Percentiles rank a stretch among this genome's conserved stretches.
These are phyloP conservation scores for Lavandula angustifolia DNA, from an alignment of 257 asterid genomes.

Conservation along the genomic window DNA sequence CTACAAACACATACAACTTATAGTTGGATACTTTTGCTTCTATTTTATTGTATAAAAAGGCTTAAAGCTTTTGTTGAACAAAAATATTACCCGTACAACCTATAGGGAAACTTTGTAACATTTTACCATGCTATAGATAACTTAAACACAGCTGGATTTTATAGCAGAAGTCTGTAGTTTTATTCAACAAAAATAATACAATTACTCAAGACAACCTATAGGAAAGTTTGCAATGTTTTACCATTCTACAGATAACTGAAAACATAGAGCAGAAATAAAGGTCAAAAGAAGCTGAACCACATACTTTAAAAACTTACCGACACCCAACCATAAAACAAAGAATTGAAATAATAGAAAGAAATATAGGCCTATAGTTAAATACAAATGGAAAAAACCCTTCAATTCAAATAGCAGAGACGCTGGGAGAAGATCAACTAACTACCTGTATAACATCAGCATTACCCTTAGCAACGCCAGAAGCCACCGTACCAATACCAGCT, in stretches of 20 bases:
- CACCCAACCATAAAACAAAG: background rate
- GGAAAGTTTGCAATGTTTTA: no score
- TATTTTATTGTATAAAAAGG: constrained; percentile 4
- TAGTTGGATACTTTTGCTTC: constrained; percentile 20
- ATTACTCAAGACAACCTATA: no score
- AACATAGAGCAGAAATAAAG: constrained; percentile 3
- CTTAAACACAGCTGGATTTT: background rate
- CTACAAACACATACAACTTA: constrained; percentile 40
- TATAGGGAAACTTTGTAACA: background rate
- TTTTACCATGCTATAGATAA: background rate
- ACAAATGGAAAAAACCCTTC: background rate
- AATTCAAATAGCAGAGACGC: no score
- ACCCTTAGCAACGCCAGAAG: constrained; percentile 99
- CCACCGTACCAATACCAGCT: constrained; percentile 99
- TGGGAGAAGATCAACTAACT: background rate
- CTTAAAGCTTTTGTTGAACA: constrained; percentile 1
- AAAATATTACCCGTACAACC: background rate
- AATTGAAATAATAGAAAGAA: background rate
- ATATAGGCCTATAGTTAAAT: background rate
- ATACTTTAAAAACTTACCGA: background rate
- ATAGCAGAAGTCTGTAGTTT: no score
- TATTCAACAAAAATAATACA: no score
- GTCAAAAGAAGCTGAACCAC: background rate
- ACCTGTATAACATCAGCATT: constrained; percentile 99
- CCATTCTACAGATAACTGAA: no score